Evolutionary conservation across 2,329 filamentous ascomycete species (phyloP).

Genomic region (Colletotrichum ledebouriae): DNA sequence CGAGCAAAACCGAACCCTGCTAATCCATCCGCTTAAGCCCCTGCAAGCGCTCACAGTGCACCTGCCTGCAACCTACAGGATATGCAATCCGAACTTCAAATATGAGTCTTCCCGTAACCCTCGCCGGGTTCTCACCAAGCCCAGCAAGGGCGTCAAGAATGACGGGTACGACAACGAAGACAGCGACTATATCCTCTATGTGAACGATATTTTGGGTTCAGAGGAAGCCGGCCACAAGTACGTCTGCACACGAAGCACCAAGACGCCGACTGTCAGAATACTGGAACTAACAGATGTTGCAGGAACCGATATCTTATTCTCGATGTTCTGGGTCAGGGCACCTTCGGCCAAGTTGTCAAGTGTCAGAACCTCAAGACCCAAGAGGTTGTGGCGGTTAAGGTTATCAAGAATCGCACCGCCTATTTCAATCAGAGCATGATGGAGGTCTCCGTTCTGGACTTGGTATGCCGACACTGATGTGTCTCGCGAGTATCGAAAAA

Average conservation of each 20-base stretch:
- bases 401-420: constrained; percentile 98
- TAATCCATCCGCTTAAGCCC: constrained; percentile 68
- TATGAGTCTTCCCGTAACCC: constrained; percentile 98
- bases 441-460: constrained; percentile 96
- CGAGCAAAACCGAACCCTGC: constrained; percentile 14
- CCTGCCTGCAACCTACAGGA: constrained; percentile 94
- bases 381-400: constrained; percentile 98
- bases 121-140: constrained; percentile 94
- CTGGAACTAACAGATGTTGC: constrained; percentile 37
- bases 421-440: constrained; percentile 99
- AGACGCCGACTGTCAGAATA: constrained; percentile 1
- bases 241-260: constrained; percentile 47
- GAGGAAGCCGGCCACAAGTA: constrained; percentile 98
- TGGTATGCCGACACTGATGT: constrained; percentile 68
- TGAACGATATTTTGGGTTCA: constrained; percentile 97
- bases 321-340: constrained; percentile 96
- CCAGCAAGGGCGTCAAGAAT: constrained; percentile 98
- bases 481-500: not conserved
- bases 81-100: constrained; percentile 98
- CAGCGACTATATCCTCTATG: constrained; percentile 98
- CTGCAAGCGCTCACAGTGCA: constrained; percentile 95
- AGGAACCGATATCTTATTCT: constrained; percentile 97
- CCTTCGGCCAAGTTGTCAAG: constrained; percentile 98
- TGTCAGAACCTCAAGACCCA: constrained; percentile 99
- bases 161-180: constrained; percentile 99